phyloP scores from a whole-genome alignment of 805 yeast species.

The Starmerella scarabaei region DNA sequence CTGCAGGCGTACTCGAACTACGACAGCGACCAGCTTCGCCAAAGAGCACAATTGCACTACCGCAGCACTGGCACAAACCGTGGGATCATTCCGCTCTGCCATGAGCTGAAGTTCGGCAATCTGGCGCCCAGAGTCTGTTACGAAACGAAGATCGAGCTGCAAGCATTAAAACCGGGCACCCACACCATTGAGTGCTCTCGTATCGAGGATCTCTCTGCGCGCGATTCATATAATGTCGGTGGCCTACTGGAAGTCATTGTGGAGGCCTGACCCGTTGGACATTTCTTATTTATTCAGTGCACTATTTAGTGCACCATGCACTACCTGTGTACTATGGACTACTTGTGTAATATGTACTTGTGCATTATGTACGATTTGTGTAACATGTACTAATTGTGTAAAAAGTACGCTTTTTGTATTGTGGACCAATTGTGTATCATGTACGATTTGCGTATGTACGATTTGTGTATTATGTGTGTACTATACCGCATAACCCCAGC shows the following conservation, averaged over 20 bases:
- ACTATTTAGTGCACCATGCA: too few relatives aligned
- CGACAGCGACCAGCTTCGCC: conserved; percentile 10
- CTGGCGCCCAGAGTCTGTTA: conserved; percentile 48
- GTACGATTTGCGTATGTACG: too few relatives aligned
- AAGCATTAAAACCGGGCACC: conserved; percentile 54
- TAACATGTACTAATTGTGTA: too few relatives aligned
- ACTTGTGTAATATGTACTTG: background rate
- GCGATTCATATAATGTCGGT: conserved; percentile 62
- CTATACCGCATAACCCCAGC: background rate
- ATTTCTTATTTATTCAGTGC: too few relatives aligned
- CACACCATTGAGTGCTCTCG: conserved; percentile 52
- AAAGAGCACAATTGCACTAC: conserved; percentile 16
- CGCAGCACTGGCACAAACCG: conserved; percentile 25
- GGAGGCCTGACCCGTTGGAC: background rate
- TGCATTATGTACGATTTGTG: background rate
- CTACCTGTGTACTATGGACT: too few relatives aligned
- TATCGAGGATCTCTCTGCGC: conserved; percentile 47
- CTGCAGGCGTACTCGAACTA: conserved; percentile 6
- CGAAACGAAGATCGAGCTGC: conserved; percentile 47
- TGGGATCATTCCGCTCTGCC: conserved; percentile 52
- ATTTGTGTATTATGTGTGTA: too few relatives aligned
- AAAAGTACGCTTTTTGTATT: too few relatives aligned
- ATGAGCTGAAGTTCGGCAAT: conserved; percentile 52
- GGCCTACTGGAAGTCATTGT: conserved; percentile 57
- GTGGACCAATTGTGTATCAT: too few relatives aligned